phyloP scores from a whole-genome alignment of 345 rosid species.

The Pistacia vera region DNA sequence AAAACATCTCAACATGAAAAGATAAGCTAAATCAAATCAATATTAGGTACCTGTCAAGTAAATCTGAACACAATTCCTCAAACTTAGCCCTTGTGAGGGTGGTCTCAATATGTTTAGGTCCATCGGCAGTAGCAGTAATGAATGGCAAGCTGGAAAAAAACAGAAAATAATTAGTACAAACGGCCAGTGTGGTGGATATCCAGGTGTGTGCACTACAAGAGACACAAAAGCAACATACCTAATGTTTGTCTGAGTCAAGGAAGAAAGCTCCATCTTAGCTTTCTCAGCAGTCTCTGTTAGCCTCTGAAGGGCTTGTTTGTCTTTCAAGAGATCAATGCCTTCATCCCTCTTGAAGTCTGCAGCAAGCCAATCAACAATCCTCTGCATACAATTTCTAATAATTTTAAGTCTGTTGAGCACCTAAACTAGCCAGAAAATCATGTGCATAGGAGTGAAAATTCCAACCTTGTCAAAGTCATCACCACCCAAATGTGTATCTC shows the following conservation, averaged over 20 bases:
- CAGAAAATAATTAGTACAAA: background rate
- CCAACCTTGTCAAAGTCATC: conserved; percentile 96
- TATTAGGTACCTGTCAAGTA: conserved; percentile 30
- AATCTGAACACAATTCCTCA: conserved; percentile 60
- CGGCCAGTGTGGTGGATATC: background rate
- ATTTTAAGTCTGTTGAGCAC: background rate
- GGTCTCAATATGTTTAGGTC: conserved; percentile 79
- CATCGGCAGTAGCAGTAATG: conserved; percentile 98
- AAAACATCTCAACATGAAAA: no score
- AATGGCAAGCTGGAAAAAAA: conserved; percentile 75
- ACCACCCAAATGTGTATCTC: conserved; percentile 99
- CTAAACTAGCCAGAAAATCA: background rate
- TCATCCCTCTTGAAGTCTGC: conserved; percentile 74
- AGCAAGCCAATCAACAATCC: conserved; percentile 98
- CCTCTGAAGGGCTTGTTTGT: conserved; percentile 97
- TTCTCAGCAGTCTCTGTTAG: conserved; percentile 94
- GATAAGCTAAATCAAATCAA: background rate
- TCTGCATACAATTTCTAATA: conserved; percentile 41
- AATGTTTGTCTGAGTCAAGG: conserved; percentile 87
- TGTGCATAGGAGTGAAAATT: background rate
- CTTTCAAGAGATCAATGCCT: conserved; percentile 94
- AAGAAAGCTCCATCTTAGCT: conserved; percentile 96
- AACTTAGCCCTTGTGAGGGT: conserved; percentile 59
- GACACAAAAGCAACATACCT: conserved; percentile 38
- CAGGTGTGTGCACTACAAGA: background rate